phyloP scores from a whole-genome alignment of 495 filamentous ascomycete species.

The Aspergillus campestris region DNA sequence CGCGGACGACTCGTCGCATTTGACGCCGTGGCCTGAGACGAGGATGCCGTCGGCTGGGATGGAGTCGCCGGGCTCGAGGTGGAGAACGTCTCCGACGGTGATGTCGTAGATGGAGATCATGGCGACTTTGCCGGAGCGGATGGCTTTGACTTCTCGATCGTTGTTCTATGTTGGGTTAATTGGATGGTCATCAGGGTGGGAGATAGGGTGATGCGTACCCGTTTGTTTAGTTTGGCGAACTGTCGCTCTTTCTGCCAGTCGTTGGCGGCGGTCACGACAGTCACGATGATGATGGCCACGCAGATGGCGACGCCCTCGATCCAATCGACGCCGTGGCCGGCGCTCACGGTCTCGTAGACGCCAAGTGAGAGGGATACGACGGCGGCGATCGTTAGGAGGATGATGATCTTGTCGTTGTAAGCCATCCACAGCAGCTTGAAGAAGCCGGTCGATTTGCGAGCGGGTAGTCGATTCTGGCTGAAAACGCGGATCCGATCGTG shows the following conservation, averaged over 20 bases:
- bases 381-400: conserved; percentile 65
- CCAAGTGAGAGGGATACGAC: conserved; percentile 64
- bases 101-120: conserved; percentile 66
- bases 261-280: conserved; percentile 64
- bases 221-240: conserved; percentile 69
- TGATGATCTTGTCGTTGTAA: conserved; percentile 80
- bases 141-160: conserved; percentile 67
- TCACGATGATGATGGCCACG: conserved; percentile 68
- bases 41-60: conserved; percentile 55
- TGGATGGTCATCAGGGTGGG: neutral
- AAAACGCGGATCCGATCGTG: conserved; percentile 63
- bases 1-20: conserved; percentile 62
- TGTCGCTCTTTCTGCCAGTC: conserved; percentile 75
- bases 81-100: conserved; percentile 63
- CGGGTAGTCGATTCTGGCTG: conserved; percentile 64
- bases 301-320: conserved; percentile 74
- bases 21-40: conserved; percentile 53
- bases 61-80: conserved; percentile 66
- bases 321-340: conserved; percentile 56
- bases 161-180: conserved; percentile 46
- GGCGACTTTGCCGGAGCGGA: conserved; percentile 66
- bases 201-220: conserved; percentile 26
- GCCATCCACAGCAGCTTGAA: conserved; percentile 74
- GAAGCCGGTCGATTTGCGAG: conserved; percentile 64
- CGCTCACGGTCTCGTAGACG: conserved; percentile 52